phyloP scores from a whole-genome alignment of 2,329 filamentous ascomycete species.

The Epichloe amarillans region DNA sequence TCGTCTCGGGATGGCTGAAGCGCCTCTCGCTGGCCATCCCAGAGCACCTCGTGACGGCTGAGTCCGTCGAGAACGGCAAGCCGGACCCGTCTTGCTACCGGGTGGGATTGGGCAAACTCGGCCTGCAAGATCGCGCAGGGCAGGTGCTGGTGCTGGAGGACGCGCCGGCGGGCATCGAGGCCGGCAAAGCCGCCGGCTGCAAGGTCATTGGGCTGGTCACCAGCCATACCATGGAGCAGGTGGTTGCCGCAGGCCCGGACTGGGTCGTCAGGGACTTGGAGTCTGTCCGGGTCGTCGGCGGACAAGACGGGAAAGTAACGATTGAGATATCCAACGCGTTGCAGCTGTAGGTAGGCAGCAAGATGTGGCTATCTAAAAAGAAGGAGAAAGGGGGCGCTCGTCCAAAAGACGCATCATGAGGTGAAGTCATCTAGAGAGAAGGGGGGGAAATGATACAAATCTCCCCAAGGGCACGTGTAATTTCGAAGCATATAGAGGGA shows the following conservation, averaged over 20 bases:
- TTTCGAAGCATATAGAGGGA: too few relatives aligned
- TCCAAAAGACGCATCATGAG: neutral
- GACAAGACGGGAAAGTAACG: conserved; percentile 43
- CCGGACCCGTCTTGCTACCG: conserved; percentile 64
- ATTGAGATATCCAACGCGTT: conserved; percentile 56
- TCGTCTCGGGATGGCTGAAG: conserved; percentile 60
- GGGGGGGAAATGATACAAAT: too few relatives aligned
- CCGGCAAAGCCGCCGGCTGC: conserved; percentile 78
- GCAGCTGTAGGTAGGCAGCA: conserved; percentile 12
- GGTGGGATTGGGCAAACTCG: conserved; percentile 51
- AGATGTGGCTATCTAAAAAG: too few relatives aligned
- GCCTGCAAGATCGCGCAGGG: conserved; percentile 31
- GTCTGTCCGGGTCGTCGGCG: conserved; percentile 52
- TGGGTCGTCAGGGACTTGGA: conserved; percentile 73
- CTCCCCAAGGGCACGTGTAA: too few relatives aligned
- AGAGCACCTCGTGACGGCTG: conserved; percentile 56
- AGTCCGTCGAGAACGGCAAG: conserved; percentile 64
- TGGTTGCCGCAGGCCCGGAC: conserved; percentile 66
- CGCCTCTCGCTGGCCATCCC: conserved; percentile 53
- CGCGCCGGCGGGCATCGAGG: conserved; percentile 69
- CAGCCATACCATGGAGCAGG: conserved; percentile 62
- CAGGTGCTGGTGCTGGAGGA: conserved; percentile 73
- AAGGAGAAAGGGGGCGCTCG: too few relatives aligned
- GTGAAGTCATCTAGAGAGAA: too few relatives aligned
- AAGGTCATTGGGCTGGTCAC: conserved; percentile 75